A percentile compares a stretch with the other conserved stretches of the same genome.
phyloP scores from a whole-genome alignment of 805 yeast species.

The Kluyveromyces nonfermentans region DNA sequence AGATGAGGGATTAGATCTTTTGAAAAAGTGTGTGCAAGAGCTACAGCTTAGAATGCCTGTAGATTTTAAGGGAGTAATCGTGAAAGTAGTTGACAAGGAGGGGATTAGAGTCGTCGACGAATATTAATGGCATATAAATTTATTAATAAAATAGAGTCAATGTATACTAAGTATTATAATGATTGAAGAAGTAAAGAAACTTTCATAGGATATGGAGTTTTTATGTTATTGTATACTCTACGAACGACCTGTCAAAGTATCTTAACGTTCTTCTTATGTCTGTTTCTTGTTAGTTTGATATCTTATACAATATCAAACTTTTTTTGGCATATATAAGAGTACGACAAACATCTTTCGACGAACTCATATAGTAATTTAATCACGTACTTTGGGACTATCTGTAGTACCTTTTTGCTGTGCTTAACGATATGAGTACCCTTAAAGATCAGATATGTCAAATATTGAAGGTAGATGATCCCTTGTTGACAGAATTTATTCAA shows the following conservation, averaged over 20 bases:
- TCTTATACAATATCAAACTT: too few relatives aligned
- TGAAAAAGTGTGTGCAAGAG: constrained; percentile 68
- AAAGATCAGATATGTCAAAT: constrained; percentile 11
- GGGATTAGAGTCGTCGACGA: constrained; percentile 41
- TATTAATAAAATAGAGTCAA: neutral
- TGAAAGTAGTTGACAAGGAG: constrained; percentile 57
- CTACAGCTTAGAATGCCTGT: constrained; percentile 61
- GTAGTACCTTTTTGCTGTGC: too few relatives aligned
- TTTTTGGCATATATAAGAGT: too few relatives aligned
- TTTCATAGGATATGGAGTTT: neutral
- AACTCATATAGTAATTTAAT: too few relatives aligned
- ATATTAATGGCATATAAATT: constrained; percentile 5
- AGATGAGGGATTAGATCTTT: constrained; percentile 70
- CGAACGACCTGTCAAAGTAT: neutral
- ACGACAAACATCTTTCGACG: too few relatives aligned
- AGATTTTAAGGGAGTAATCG: constrained; percentile 80
- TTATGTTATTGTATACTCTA: too few relatives aligned
- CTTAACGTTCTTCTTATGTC: too few relatives aligned
- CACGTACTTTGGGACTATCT: too few relatives aligned
- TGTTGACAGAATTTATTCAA: constrained; percentile 39
- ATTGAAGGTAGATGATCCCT: constrained; percentile 33
- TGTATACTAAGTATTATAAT: constrained; percentile 1
- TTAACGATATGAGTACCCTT: neutral
- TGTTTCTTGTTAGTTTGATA: too few relatives aligned
- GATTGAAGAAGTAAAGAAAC: neutral